Percentiles rank a stretch among this genome's conserved stretches.
phyloP scores from a whole-genome alignment of 1,284 basidiomycete genomes.

The Tremellales sp. region DNA sequence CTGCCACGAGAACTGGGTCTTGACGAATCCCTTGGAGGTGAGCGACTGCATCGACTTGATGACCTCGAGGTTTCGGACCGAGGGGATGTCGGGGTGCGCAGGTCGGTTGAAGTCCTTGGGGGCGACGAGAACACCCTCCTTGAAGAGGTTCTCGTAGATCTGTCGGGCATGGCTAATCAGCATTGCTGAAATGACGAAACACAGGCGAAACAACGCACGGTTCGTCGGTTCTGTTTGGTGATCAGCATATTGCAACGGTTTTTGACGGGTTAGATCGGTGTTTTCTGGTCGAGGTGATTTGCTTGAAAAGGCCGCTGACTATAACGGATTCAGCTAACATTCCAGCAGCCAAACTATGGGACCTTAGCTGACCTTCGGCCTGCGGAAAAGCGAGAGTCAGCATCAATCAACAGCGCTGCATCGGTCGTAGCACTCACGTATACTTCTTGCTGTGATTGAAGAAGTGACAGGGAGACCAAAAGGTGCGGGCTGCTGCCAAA shows the following conservation, averaged over 20 bases:
- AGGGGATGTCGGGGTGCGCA: slow-evolving; percentile 89
- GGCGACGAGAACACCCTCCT: slow-evolving; percentile 98
- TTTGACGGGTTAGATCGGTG: not conserved
- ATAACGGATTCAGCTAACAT: too few relatives aligned
- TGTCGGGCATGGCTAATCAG: slow-evolving; percentile 7
- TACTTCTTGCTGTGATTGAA: slow-evolving; percentile 1
- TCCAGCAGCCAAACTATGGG: not conserved
- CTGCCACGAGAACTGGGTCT: slow-evolving; percentile 97
- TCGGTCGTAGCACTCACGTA: not conserved
- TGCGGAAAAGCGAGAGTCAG: not conserved
- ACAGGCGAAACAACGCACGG: slow-evolving; percentile 28
- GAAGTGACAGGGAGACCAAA: too few relatives aligned
- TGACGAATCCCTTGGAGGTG: slow-evolving; percentile 91
- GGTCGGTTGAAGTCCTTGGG: slow-evolving; percentile 99
- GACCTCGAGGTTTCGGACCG: slow-evolving; percentile 95
- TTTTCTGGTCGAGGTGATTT: slow-evolving; percentile 14
- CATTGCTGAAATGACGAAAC: not conserved
- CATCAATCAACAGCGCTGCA: not conserved
- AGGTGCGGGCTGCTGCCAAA: too few relatives aligned
- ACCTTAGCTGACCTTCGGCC: slow-evolving; percentile 16
- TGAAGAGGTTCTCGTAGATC: slow-evolving; percentile 98
- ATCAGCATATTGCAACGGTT: slow-evolving; percentile 37
- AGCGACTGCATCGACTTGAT: slow-evolving; percentile 99
- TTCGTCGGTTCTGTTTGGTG: slow-evolving; percentile 46
- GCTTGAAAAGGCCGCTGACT: slow-evolving; percentile 31